A percentile compares a stretch with the other conserved stretches of the same genome.
Evolutionary conservation across 441 rosid genomes (phyloP).

Genomic region (Adansonia madagascariensis): DNA sequence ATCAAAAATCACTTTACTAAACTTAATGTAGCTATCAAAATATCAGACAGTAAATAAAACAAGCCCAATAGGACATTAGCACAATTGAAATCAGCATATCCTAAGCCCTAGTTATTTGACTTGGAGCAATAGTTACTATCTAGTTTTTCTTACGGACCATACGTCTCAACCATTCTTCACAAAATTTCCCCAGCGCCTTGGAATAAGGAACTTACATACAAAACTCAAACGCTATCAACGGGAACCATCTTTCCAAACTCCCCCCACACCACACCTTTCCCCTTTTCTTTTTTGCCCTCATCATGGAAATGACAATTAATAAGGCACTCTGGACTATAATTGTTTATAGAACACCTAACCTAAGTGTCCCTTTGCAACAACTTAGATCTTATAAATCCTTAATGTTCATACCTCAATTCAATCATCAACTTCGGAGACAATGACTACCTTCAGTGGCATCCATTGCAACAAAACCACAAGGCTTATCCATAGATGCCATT

Average conservation of each 20-base stretch:
- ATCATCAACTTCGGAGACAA: neutral
- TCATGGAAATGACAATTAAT: neutral
- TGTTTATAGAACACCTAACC: neutral
- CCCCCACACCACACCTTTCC: neutral
- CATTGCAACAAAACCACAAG: neutral
- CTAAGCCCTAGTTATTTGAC: neutral
- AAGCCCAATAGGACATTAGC: neutral
- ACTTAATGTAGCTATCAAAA: neutral
- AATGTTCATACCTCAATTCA: neutral
- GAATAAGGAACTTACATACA: neutral
- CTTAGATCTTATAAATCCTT: neutral
- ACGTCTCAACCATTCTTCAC: neutral
- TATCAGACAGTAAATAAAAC: neutral
- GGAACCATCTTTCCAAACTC: neutral
- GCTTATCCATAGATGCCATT: neutral
- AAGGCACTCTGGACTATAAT: neutral
- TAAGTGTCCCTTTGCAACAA: neutral
- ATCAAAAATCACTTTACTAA: neutral
- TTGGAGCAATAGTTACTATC: neutral
- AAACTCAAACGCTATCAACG: neutral
- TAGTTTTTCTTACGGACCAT: neutral
- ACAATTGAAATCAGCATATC: neutral
- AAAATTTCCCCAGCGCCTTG: neutral
- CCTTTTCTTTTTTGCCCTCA: neutral
- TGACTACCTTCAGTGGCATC: neutral